phyloP scores from a whole-genome alignment of 441 rosid species.

The Hura crepitans region DNA sequence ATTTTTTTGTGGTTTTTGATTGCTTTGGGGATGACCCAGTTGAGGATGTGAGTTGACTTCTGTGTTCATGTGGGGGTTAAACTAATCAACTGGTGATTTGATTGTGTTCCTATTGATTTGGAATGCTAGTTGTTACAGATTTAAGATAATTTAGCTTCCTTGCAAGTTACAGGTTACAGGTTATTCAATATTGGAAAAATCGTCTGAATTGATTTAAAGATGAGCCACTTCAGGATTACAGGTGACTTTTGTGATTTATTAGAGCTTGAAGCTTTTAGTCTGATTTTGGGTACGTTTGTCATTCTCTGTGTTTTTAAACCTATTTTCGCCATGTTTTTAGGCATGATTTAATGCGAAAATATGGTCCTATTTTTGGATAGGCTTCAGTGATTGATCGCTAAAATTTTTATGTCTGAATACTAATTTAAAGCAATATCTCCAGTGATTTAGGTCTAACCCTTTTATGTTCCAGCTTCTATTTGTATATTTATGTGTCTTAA shows the following conservation, averaged over 20 bases:
- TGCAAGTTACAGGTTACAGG: conserved; percentile 14
- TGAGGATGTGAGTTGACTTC: conserved; percentile 13
- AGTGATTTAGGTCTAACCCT: conserved; percentile 17
- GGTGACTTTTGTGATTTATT: background rate
- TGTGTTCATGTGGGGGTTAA: conserved; percentile 13
- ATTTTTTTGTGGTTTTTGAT: conserved; percentile 14
- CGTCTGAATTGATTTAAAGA: conserved; percentile 10
- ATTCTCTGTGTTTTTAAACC: background rate
- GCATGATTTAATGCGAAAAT: conserved; percentile 12
- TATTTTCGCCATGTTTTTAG: background rate
- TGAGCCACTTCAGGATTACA: conserved; percentile 14
- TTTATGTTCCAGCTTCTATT: conserved; percentile 10
- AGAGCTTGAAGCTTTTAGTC: conserved; percentile 6
- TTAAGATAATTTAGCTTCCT: background rate
- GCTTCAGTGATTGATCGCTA: conserved; percentile 2
- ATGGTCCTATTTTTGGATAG: conserved; percentile 17
- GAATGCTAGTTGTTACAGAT: background rate
- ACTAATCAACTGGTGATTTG: conserved; percentile 13
- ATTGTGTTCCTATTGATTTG: conserved; percentile 11
- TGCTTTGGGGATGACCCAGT: conserved; percentile 15
- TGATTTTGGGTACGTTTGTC: background rate
- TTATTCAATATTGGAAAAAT: background rate
- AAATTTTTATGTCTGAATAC: conserved; percentile 18
- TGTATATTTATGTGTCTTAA: conserved; percentile 5
- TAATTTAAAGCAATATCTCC: background rate